Evolutionary conservation across 2,329 filamentous ascomycete genomes (phyloP).

Genomic region (Sclerotinia spermophila): DNA sequence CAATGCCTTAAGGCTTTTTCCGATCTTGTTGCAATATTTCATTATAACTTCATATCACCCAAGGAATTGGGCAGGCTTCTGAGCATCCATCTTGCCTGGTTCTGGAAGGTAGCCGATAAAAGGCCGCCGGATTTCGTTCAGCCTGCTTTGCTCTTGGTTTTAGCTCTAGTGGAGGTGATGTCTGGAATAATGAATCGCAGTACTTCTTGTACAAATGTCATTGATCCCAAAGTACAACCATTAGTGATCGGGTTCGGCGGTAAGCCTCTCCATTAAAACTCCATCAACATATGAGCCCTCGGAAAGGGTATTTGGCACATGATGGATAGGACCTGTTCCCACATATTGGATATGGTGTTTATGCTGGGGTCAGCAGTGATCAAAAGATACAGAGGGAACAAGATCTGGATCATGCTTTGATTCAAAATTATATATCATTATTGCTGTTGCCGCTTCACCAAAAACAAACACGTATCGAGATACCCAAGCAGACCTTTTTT

Average conservation of each 20-base stretch:
- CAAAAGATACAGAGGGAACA: not conserved
- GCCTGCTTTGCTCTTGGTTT: not conserved
- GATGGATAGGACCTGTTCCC: not conserved
- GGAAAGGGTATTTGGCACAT: not conserved
- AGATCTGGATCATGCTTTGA: not conserved
- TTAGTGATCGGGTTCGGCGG: not conserved
- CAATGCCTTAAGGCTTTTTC: constrained; percentile 52
- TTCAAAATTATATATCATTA: not conserved
- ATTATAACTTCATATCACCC: constrained; percentile 45
- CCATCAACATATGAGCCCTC: too few species aligned
- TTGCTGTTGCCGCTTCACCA: not conserved
- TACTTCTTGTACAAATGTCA: not conserved
- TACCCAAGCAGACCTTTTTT: not conserved
- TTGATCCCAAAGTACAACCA: not conserved
- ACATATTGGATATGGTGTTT: not conserved
- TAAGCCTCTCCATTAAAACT: too few species aligned
- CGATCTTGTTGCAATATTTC: constrained; percentile 37
- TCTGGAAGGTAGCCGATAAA: not conserved
- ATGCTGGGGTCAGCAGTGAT: not conserved
- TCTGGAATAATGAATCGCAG: not conserved
- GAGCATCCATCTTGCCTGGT: not conserved
- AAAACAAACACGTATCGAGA: not conserved
- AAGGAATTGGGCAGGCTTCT: constrained; percentile 40
- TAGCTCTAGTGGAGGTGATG: not conserved
- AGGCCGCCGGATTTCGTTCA: not conserved